Evolutionary conservation across 202 grass and related monocot genomes (phyloP).

Genomic region (Musa balbisiana): DNA sequence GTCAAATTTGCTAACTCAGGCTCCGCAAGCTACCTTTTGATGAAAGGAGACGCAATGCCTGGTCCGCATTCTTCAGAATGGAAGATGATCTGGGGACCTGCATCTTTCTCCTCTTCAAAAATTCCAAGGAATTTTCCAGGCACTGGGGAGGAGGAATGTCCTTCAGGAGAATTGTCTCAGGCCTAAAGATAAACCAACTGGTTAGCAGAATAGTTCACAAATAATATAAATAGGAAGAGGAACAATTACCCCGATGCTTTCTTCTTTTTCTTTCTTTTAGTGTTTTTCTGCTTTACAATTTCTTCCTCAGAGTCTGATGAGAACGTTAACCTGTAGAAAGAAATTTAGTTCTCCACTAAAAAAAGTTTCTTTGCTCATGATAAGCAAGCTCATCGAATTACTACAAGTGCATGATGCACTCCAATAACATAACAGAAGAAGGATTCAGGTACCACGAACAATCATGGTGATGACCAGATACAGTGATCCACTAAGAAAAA

Average conservation of each 20-base stretch:
- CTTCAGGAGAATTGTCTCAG: constrained; percentile 68
- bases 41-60: constrained; percentile 57
- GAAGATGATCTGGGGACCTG: constrained; percentile 55
- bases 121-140: constrained; percentile 53
- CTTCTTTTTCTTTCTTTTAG: constrained; percentile 35
- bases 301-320: constrained; percentile 85
- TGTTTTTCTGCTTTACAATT: constrained; percentile 39
- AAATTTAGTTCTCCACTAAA: background rate
- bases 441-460: background rate
- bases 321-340: constrained; percentile 56
- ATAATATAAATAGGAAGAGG: constrained; percentile 7
- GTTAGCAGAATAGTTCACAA: constrained; percentile 7
- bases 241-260: constrained; percentile 51
- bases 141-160: constrained; percentile 44
- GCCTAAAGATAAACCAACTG: constrained; percentile 39
- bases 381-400: too few species aligned
- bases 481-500: background rate
- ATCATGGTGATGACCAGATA: background rate
- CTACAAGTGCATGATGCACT: background rate
- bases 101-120: constrained; percentile 64
- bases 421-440: background rate
- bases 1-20: constrained; percentile 16
- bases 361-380: background rate
- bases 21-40: constrained; percentile 50
- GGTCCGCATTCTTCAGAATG: constrained; percentile 66